These are phyloP conservation scores for Malus hybrid DNA, from an alignment of 331 rosid species.

Conservation along the genomic window DNA sequence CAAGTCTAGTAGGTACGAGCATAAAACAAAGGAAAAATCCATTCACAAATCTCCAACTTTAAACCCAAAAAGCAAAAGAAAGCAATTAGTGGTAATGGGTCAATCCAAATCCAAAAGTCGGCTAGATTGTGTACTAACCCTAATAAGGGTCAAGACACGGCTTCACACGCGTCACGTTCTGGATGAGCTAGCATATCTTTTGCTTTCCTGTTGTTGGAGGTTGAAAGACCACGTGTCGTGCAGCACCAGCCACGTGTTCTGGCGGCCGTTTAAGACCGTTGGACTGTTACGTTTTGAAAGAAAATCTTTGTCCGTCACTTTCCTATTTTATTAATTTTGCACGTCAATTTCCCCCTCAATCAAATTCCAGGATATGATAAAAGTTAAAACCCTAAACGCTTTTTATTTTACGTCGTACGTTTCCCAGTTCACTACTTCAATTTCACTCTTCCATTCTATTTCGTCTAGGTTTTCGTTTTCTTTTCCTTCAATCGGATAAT, in stretches of 20 bases:
- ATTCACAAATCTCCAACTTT: no score
- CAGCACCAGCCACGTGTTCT: conserved; percentile 4
- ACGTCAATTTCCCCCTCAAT: not conserved
- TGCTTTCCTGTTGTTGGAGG: not conserved
- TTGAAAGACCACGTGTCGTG: not conserved
- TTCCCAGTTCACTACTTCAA: not conserved
- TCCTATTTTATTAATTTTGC: not conserved
- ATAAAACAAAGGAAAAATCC: not conserved
- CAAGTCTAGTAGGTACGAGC: not conserved
- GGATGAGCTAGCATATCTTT: not conserved
- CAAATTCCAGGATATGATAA: not conserved
- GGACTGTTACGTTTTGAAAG: not conserved
- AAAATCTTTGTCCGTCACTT: not conserved
- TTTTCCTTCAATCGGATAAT: no score
- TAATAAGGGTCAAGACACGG: not conserved
- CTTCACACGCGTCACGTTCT: not conserved
- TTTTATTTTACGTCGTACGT: not conserved
- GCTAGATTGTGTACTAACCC: not conserved
- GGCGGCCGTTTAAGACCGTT: conserved; percentile 29
- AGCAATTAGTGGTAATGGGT: not conserved
- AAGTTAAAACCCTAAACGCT: not conserved
- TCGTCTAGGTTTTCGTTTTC: no score
- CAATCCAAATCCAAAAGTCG: not conserved
- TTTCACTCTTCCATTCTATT: not conserved
- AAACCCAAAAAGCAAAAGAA: not conserved